phyloP scores from a whole-genome alignment of 78 protist genomes.

The Isochrysis galbana region DNA sequence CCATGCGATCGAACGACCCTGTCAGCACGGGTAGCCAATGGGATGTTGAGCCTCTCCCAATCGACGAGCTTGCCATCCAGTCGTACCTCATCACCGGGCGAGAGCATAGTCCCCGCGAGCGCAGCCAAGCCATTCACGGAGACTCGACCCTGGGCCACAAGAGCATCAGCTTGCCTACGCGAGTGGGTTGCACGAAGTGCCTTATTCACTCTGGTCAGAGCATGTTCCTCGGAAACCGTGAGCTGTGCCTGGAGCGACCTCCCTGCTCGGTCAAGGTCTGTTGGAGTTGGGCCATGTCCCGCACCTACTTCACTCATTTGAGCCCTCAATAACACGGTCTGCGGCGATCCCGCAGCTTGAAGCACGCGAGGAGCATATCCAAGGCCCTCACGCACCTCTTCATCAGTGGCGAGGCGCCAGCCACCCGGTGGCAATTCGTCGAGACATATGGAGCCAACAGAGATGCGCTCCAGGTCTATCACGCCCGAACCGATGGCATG shows the following conservation, averaged over 20 bases:
- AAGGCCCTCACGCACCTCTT: not conserved
- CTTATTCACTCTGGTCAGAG: slow-evolving; percentile 28
- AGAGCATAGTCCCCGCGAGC: not conserved
- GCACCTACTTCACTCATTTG: not conserved
- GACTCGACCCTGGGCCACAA: not conserved
- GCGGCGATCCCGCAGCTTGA: no score
- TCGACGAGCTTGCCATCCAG: not conserved
- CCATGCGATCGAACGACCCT: no score
- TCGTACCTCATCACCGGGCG: not conserved
- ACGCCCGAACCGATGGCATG: not conserved
- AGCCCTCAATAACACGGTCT: no score
- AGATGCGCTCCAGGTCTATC: not conserved
- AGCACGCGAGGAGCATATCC: no score
- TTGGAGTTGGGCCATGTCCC: no score
- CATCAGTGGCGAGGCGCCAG: not conserved
- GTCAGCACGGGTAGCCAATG: no score
- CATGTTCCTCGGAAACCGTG: no score
- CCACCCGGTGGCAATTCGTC: not conserved
- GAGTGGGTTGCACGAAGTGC: not conserved
- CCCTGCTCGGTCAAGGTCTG: no score
- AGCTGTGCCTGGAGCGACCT: no score
- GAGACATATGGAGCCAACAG: not conserved
- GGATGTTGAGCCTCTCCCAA: slow-evolving; percentile 12
- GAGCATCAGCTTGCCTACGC: not conserved
- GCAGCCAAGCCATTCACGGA: not conserved